These are phyloP conservation scores for Globisporangium camurandrum DNA, from an alignment of 352 stramenopile genomes.

Conservation along the genomic window DNA sequence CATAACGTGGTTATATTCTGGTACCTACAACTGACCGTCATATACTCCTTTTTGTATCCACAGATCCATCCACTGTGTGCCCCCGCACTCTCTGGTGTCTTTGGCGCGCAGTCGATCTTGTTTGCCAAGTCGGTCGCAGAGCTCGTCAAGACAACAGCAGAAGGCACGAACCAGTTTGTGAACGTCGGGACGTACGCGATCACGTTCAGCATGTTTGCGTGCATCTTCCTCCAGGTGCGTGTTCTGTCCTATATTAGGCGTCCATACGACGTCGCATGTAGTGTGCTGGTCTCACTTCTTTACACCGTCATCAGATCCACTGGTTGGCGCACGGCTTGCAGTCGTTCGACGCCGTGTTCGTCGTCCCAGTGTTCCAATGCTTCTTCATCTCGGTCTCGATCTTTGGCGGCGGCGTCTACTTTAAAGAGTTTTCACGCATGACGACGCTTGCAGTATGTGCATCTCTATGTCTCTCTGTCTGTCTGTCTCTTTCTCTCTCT, in stretches of 20 bases:
- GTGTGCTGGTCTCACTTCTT: too few species aligned
- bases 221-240: conserved; percentile 52
- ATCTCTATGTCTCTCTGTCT: not conserved
- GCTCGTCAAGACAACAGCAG: conserved; percentile 59
- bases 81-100: conserved; percentile 46
- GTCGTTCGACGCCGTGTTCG: conserved; percentile 73
- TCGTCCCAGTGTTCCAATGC: conserved; percentile 81
- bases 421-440: conserved; percentile 90
- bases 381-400: conserved; percentile 89
- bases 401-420: conserved; percentile 87
- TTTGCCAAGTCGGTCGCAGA: conserved; percentile 84
- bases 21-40: too few species aligned
- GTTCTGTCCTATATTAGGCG: too few species aligned
- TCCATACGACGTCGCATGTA: too few species aligned
- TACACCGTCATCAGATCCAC: too few species aligned
- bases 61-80: too few species aligned
- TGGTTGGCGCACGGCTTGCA: conserved; percentile 74
- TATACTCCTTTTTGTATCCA: too few species aligned
- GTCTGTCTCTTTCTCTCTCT: not conserved
- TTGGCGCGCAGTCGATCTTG: conserved; percentile 77
- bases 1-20: not conserved
- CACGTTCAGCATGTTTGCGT: conserved; percentile 44
- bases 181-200: conserved; percentile 67
- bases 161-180: conserved; percentile 52
- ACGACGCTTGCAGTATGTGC: conserved; percentile 24